A percentile compares a stretch with the other conserved stretches of the same genome.
phyloP scores from a whole-genome alignment of 129 eudicot species.

The Ambrosia trifida region DNA sequence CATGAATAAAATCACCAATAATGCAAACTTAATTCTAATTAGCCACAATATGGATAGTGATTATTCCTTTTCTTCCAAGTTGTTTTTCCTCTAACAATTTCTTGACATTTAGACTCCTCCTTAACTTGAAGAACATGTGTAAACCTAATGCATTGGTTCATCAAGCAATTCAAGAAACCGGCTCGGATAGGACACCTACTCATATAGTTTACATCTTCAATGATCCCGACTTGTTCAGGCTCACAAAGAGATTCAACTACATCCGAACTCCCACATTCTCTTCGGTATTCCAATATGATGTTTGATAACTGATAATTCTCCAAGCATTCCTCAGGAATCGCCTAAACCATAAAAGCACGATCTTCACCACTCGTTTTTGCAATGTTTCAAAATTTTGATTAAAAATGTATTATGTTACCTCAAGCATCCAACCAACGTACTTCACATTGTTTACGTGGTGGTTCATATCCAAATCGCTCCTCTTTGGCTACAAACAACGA shows the following conservation, averaged over 20 bases:
- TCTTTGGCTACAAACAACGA: slow-evolving; percentile 54
- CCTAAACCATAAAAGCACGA: slow-evolving; percentile 37
- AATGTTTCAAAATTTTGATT: neutral
- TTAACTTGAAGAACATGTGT: slow-evolving; percentile 70
- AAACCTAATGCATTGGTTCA: slow-evolving; percentile 40
- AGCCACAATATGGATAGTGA: slow-evolving; percentile 31
- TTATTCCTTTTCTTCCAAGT: slow-evolving; percentile 63
- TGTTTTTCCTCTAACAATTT: slow-evolving; percentile 80
- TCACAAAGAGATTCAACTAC: slow-evolving; percentile 75
- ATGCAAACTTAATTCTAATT: neutral
- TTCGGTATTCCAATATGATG: slow-evolving; percentile 66
- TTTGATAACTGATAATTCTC: slow-evolving; percentile 59
- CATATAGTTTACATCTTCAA: slow-evolving; percentile 29
- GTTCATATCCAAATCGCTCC: slow-evolving; percentile 95
- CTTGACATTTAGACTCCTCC: slow-evolving; percentile 58
- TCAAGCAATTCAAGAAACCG: slow-evolving; percentile 43
- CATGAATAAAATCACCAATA: slow-evolving; percentile 22
- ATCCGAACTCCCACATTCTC: slow-evolving; percentile 84
- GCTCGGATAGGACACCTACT: slow-evolving; percentile 41
- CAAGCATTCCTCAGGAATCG: slow-evolving; percentile 59
- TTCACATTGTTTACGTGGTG: slow-evolving; percentile 91
- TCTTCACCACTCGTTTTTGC: neutral
- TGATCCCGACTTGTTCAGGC: slow-evolving; percentile 43
- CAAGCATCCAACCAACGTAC: slow-evolving; percentile 89
- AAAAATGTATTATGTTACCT: slow-evolving; percentile 46